A percentile compares a stretch with the other conserved stretches of the same genome.
These are phyloP conservation scores for Erysimum cheiranthoides DNA, from an alignment of 345 rosid genomes.

Conservation along the genomic window DNA sequence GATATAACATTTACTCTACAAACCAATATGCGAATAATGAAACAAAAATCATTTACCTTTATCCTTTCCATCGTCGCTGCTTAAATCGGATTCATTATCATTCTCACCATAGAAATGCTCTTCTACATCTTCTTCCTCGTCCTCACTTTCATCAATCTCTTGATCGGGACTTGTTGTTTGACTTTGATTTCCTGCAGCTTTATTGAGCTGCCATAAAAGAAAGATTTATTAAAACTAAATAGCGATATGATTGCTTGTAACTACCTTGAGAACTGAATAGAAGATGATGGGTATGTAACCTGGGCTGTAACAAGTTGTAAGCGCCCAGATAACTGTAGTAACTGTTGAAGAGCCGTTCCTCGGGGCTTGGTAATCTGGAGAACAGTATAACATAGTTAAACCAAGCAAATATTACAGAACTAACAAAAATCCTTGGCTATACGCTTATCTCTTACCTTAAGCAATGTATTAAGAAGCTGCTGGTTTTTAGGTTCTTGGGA, in stretches of 20 bases:
- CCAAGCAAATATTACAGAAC: constrained; percentile 16
- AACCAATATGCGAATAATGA: background rate
- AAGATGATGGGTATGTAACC: constrained; percentile 51
- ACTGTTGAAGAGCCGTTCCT: constrained; percentile 64
- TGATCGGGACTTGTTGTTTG: constrained; percentile 41
- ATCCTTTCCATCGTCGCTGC: constrained; percentile 62
- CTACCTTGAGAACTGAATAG: background rate
- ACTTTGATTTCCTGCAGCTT: constrained; percentile 53
- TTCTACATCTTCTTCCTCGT: constrained; percentile 68
- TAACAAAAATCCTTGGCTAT: constrained; percentile 19
- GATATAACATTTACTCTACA: background rate
- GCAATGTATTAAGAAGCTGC: constrained; percentile 60
- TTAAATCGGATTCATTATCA: constrained; percentile 73
- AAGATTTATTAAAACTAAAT: background rate
- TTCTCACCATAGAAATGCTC: constrained; percentile 66
- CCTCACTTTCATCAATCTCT: constrained; percentile 58
- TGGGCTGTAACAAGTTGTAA: constrained; percentile 78
- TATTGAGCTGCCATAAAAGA: constrained; percentile 61
- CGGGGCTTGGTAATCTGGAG: constrained; percentile 65
- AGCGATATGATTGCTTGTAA: background rate
- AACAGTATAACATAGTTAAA: constrained; percentile 31
- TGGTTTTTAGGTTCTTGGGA: constrained; percentile 57
- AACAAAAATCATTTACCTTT: constrained; percentile 31
- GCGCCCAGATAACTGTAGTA: constrained; percentile 83
- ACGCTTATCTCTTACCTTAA: constrained; percentile 57